These are phyloP conservation scores for Fraxinus greggii DNA, from an alignment of 305 asterid genomes.

Conservation along the genomic window DNA sequence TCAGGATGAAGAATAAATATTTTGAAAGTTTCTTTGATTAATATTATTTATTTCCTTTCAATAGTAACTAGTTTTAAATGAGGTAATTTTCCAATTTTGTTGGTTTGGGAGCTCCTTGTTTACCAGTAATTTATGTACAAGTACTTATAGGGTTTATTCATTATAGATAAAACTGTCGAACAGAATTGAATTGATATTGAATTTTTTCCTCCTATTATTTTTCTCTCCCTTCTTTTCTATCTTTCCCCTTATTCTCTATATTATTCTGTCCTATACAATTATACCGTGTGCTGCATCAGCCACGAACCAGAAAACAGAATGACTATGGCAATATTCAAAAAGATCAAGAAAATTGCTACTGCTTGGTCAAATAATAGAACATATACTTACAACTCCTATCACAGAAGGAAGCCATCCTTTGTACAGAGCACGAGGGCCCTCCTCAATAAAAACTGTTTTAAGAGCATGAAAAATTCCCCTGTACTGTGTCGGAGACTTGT, in stretches of 20 bases:
- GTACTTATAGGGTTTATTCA: not conserved
- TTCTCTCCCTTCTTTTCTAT: not conserved
- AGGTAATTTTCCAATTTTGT: not conserved
- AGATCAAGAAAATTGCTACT: not conserved
- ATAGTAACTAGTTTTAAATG: not conserved
- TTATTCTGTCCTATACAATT: not conserved
- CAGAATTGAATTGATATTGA: not conserved
- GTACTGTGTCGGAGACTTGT: slow-evolving; percentile 77
- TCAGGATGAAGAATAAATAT: not conserved
- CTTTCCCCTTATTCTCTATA: not conserved
- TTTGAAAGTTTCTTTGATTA: not conserved
- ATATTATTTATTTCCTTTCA: not conserved
- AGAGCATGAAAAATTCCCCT: slow-evolving; percentile 89
- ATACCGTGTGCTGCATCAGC: not conserved
- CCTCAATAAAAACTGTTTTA: slow-evolving; percentile 86
- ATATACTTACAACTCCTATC: slow-evolving; percentile 80
- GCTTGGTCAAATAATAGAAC: not conserved
- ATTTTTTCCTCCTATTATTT: not conserved
- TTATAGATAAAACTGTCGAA: not conserved
- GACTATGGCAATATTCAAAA: not conserved
- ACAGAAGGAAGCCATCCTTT: slow-evolving; percentile 98
- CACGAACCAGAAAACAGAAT: not conserved
- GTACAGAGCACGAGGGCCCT: slow-evolving; percentile 87
- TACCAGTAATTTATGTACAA: not conserved
- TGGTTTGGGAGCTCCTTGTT: not conserved